Conservation (phyloP, 805 yeast species). For the Candida taoyuanica region DNA sequence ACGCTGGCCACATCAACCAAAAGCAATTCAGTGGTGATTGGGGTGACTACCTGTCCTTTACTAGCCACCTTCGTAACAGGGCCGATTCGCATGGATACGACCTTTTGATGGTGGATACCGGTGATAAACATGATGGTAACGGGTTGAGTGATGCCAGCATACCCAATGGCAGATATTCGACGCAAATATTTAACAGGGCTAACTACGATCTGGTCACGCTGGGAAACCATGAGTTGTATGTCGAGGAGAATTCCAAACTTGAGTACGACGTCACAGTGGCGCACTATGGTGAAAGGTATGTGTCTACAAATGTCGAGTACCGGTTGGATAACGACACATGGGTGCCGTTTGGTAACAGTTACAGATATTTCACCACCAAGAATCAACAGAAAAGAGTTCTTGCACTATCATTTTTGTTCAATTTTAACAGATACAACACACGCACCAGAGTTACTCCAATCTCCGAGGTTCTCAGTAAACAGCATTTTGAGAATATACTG, state of each 20-base stretch:
- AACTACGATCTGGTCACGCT: conserved; percentile 77
- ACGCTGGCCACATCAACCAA: conserved; percentile 83
- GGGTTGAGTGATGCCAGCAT: conserved; percentile 77
- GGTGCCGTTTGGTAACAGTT: conserved; percentile 66
- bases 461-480: conserved; percentile 44
- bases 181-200: conserved; percentile 55
- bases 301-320: conserved; percentile 69
- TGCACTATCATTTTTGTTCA: conserved; percentile 75
- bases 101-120: conserved; percentile 74
- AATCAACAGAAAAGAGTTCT: conserved; percentile 48
- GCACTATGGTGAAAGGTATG: conserved; percentile 57
- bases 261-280: conserved; percentile 62
- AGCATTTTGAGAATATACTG: conserved; percentile 59
- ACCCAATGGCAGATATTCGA: conserved; percentile 65
- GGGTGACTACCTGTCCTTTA: conserved; percentile 85
- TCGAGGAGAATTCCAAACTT: conserved; percentile 53
- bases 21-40: conserved; percentile 76
- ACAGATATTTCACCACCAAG: conserved; percentile 60
- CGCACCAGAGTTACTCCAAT: conserved; percentile 63
- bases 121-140: conserved; percentile 94
- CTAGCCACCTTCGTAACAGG: conserved; percentile 40
- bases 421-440: conserved; percentile 58
- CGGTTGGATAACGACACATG: conserved; percentile 36
- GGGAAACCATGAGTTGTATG: conserved; percentile 90
- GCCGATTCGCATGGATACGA: conserved; percentile 52